Evolutionary conservation across 768 basidiomycete genomes (phyloP), one percentile per base, ranked within the genome.

Genomic region (Pisolithus marmoratus): DNA sequence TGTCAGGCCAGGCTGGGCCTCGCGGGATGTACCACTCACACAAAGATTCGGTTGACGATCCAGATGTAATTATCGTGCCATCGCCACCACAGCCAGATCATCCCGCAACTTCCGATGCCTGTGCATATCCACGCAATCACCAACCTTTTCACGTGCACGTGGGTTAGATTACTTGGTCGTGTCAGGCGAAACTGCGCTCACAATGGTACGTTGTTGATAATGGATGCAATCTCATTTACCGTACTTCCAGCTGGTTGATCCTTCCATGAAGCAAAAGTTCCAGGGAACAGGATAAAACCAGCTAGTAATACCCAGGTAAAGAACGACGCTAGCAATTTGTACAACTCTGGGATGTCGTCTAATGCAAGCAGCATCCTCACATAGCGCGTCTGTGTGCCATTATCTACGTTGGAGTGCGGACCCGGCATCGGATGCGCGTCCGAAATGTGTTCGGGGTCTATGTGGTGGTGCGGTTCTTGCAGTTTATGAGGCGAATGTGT

Each of bases 221-320:
- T 61, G 27, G 59, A 57, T 41, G 79, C 54, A 46, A 76, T 60
- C 12, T 59, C 45, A 23, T 63, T 63, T 43, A 65, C 65, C 6
- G 74, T 55, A 8, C 68, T 68, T 49, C 63, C 53, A 59, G 64
- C 17, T 44, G 59, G 54, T 22, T 38, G 42, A 15, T 55, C 14
- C 17, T 58, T 38, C 65, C 76, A 69, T 49, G 74, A 81, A 11
- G 75, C 70, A 62, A 84, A 84, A 7, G 82, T 83, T 48, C 80
- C 78, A 2, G 82, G 82, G 55, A 84, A 81, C 34, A 84, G 68
- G 17, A 84, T 67, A 59, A 84, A 84, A 8, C 82, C 82, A 12
- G 81, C 82, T 20, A 84, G 68, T 48, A 83, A 58, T 50, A 84
- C 73, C 82, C 82, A 84, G 9, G 78, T 82, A 57, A 79, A 83